Evolutionary conservation across 2,329 filamentous ascomycete genomes (phyloP), one percentile per base, ranked within the genome.

Genomic region (Hymenoscyphus repandus): DNA sequence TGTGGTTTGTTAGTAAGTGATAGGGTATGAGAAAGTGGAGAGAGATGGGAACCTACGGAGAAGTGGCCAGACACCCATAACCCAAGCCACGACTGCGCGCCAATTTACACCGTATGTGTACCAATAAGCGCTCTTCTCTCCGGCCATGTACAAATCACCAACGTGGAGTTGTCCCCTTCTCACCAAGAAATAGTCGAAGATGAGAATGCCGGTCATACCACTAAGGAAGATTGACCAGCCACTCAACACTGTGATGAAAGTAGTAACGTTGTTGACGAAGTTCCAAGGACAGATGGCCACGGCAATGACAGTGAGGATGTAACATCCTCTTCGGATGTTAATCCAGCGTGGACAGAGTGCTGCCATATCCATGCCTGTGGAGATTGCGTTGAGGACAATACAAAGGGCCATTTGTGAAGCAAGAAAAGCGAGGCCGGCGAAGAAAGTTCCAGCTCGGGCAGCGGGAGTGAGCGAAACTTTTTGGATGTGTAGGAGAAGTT

Each of bases 331-430:
- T 4, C 77, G 67, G 51, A 81, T 80, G 60, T 78, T 79, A 64
- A 82, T 72, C 54, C 74, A 80, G 37, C 68, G 69, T 0, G 77
- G 76, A 51, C 73, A 73, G 0, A 80, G 62, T 1, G 72, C 74
- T 0, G 77, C 72, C 44, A 81, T 65, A 57, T 82, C 79, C 69
- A 82, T 79, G 5, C 78, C 78, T 2, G 71, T 69, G 0, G 72
- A 72, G 55, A 77, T 70, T 1, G 70, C 69, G 56, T 79, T 80
- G 47, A 73, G 67, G 36, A 75, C 68, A 9, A 69, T 65, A 54
- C 72, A 71, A 55, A 74, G 70, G 5, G 70, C 73, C 18, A 78
- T 64, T 55, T 75, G 72, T 10, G 68, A 72, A 1, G 72, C 63
- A 1, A 75, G 67, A 1, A 77, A 64, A 0, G 70, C 73, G 6